These are phyloP conservation scores for Dalbergia cultrata DNA, from an alignment of 306 rosid genomes.

Conservation along the genomic window DNA sequence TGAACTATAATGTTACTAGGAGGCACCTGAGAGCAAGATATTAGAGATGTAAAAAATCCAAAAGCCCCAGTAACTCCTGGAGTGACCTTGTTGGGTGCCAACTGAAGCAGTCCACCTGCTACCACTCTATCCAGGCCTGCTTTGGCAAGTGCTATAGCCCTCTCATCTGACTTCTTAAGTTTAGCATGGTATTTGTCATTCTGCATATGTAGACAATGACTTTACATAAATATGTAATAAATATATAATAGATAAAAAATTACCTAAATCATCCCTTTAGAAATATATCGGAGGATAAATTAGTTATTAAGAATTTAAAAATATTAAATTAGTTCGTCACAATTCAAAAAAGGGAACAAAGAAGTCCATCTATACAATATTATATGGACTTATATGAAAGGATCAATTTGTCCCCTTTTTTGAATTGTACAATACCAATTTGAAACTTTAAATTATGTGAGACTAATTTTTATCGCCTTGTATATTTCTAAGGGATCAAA, in stretches of 20 bases:
- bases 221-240: not conserved
- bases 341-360: too few species aligned
- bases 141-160: conserved; percentile 82
- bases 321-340: too few species aligned
- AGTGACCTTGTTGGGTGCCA: conserved; percentile 85
- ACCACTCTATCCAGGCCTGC: conserved; percentile 82
- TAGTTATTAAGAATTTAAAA: too few species aligned
- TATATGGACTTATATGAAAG: too few species aligned
- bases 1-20: conserved; percentile 20
- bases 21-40: conserved; percentile 92
- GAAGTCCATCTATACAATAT: rapidly evolving
- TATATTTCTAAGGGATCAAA: too few species aligned
- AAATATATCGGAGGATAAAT: too few species aligned
- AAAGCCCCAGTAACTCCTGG: conserved; percentile 93
- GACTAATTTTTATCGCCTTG: too few species aligned
- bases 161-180: conserved; percentile 77
- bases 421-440: too few species aligned
- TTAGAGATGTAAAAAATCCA: conserved; percentile 84
- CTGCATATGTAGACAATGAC: conserved; percentile 53
- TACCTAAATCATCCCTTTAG: too few species aligned
- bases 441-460: too few species aligned
- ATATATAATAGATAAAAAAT: too few species aligned
- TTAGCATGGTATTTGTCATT: conserved; percentile 78
- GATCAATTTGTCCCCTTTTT: too few species aligned
- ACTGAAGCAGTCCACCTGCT: conserved; percentile 89